Evolutionary conservation across 2,329 filamentous ascomycete species (phyloP).

Genomic region (Bipolaris oryzae): DNA sequence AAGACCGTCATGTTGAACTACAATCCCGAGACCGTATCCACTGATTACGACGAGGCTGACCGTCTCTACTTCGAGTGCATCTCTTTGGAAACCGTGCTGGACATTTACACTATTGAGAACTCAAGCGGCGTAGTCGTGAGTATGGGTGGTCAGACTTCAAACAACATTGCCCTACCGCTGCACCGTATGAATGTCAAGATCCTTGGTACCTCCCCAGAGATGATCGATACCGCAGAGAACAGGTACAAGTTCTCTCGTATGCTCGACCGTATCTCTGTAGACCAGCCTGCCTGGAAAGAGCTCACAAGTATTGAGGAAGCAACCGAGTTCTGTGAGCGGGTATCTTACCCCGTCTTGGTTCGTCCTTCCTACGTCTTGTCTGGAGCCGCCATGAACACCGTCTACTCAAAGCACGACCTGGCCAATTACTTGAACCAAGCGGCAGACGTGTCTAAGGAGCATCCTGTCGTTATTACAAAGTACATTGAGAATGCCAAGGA

Average conservation of each 20-base stretch:
- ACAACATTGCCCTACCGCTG: constrained; percentile 93
- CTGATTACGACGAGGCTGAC: constrained; percentile 94
- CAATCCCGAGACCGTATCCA: constrained; percentile 83
- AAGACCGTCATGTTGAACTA: constrained; percentile 95
- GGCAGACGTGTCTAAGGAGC: constrained; percentile 88
- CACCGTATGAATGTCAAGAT: constrained; percentile 90
- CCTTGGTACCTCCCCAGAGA: constrained; percentile 93
- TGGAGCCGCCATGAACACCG: constrained; percentile 98
- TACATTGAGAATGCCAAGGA: constrained; percentile 99
- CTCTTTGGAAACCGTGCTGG: constrained; percentile 84
- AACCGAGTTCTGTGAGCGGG: constrained; percentile 81
- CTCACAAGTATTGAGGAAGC: constrained; percentile 94
- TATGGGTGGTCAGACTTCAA: constrained; percentile 96
- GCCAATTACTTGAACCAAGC: constrained; percentile 89
- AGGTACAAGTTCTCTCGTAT: constrained; percentile 98
- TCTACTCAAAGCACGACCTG: constrained; percentile 93
- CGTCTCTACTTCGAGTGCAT: constrained; percentile 96
- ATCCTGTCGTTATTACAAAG: constrained; percentile 98
- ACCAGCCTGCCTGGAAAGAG: constrained; percentile 98
- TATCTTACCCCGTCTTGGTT: constrained; percentile 92
- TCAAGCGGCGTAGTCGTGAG: constrained; percentile 87
- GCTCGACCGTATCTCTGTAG: constrained; percentile 91
- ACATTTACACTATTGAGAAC: constrained; percentile 88
- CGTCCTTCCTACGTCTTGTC: constrained; percentile 96
- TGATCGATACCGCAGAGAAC: constrained; percentile 98